phyloP scores from a whole-genome alignment of 1,284 basidiomycete species.

The Erythrobasidium hasegawianum region DNA sequence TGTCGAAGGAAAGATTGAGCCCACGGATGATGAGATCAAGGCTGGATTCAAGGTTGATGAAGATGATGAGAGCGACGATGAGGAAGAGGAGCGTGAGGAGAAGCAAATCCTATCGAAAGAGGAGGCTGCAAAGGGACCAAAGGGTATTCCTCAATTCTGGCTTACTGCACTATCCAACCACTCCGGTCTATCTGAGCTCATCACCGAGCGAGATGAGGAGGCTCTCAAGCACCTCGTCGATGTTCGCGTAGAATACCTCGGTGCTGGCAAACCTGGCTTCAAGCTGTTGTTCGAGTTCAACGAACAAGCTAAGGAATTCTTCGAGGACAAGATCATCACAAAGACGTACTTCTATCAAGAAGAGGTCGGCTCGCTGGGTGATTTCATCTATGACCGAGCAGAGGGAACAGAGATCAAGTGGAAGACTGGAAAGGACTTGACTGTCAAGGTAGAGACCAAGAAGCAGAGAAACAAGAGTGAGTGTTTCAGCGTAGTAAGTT shows the following conservation, averaged over 20 bases:
- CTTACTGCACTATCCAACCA: conserved; percentile 93
- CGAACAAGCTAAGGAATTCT: conserved; percentile 70
- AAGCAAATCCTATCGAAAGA: conserved; percentile 41
- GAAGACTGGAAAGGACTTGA: conserved; percentile 98
- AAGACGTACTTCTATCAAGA: conserved; percentile 95
- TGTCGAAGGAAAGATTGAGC: conserved; percentile 70
- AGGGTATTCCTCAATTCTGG: conserved; percentile 94
- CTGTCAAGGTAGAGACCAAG: conserved; percentile 96
- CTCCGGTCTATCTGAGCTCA: conserved; percentile 75
- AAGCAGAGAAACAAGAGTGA: conserved; percentile 97
- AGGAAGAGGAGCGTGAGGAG: conserved; percentile 52
- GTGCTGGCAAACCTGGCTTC: conserved; percentile 71
- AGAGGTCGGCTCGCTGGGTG: conserved; percentile 70
- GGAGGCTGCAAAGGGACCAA: conserved; percentile 50
- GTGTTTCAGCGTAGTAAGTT: no score
- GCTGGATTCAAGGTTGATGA: conserved; percentile 66
- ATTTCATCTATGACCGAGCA: conserved; percentile 84
- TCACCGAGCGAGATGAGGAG: conserved; percentile 86
- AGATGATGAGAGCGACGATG: conserved; percentile 55
- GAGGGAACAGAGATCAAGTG: conserved; percentile 68
- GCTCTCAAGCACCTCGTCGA: conserved; percentile 64
- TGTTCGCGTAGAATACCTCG: conserved; percentile 62
- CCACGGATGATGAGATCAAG: conserved; percentile 76
- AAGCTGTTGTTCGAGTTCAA: conserved; percentile 78
- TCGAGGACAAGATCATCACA: conserved; percentile 74